Evolutionary conservation across 371 early-diverging fungal genomes (phyloP).

Genomic region (Fennellomyces sp.): DNA sequence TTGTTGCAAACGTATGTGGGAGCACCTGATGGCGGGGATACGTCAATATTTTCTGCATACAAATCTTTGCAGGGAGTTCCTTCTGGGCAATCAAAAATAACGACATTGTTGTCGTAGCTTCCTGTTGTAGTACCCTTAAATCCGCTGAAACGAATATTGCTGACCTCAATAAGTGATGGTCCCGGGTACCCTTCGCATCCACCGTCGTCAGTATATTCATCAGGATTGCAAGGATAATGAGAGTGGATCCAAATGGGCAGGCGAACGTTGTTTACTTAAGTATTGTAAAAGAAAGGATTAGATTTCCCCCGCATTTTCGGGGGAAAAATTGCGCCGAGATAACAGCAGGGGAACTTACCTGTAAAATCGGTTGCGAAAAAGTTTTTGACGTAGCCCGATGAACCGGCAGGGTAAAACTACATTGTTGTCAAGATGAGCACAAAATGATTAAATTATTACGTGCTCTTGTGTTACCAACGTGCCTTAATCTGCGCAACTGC

Average conservation of each 20-base stretch:
- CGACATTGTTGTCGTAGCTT: conserved; percentile 4
- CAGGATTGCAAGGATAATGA: conserved; percentile 12
- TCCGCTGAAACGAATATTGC: conserved; percentile 9
- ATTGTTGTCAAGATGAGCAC: background rate
- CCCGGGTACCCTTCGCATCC: conserved; percentile 13
- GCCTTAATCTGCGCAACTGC: conserved; percentile 17
- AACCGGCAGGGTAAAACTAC: conserved; percentile 13
- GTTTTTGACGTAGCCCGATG: conserved; percentile 3
- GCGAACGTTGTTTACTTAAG: conserved; percentile 4
- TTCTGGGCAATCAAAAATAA: conserved; percentile 12
- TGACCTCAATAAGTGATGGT: conserved; percentile 8
- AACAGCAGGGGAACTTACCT: background rate
- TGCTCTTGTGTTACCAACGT: background rate
- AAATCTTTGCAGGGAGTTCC: conserved; percentile 4
- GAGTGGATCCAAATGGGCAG: conserved; percentile 15
- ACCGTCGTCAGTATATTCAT: conserved; percentile 10
- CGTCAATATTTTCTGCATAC: background rate
- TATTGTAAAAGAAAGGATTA: too few species aligned
- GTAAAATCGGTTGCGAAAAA: conserved; percentile 7
- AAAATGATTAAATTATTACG: background rate
- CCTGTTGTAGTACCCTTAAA: conserved; percentile 11
- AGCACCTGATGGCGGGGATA: conserved; percentile 6
- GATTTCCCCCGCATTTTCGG: too few species aligned
- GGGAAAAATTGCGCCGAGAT: background rate
- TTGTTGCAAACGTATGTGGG: conserved; percentile 15